Evolutionary conservation across 805 yeast species (phyloP).

Genomic region (Nakazawaea populi): DNA sequence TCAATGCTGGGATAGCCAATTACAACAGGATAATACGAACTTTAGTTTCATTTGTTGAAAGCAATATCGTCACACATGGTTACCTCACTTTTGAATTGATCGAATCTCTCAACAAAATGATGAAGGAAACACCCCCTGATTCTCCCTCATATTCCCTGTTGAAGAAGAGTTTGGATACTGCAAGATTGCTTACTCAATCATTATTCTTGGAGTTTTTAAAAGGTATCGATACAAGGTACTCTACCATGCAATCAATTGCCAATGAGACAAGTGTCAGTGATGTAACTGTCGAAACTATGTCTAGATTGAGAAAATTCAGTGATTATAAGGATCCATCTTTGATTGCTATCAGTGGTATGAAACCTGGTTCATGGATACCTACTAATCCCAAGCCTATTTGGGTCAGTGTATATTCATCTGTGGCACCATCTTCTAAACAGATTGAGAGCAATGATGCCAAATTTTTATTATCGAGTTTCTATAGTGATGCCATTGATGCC

Average conservation of each 20-base stretch:
- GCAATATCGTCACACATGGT: slow-evolving; percentile 40
- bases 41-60: slow-evolving; percentile 31
- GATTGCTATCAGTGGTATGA: slow-evolving; percentile 42
- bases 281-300: slow-evolving; percentile 65
- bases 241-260: slow-evolving; percentile 41
- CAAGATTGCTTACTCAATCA: slow-evolving; percentile 20
- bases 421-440: slow-evolving; percentile 30
- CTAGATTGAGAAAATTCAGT: slow-evolving; percentile 58
- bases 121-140: slow-evolving; percentile 3
- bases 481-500: slow-evolving; percentile 75
- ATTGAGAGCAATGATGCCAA: slow-evolving; percentile 34
- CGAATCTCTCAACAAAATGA: slow-evolving; percentile 24
- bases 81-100: slow-evolving; percentile 53
- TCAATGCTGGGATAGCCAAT: slow-evolving; percentile 29
- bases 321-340: slow-evolving; percentile 52
- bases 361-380: slow-evolving; percentile 67
- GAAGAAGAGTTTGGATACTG: slow-evolving; percentile 15
- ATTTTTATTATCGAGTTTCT: slow-evolving; percentile 56
- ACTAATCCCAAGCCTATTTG: slow-evolving; percentile 46
- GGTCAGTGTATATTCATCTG: slow-evolving; percentile 42
- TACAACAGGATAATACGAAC: slow-evolving; percentile 31
- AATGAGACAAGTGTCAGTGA: slow-evolving; percentile 61
- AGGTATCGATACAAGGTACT: slow-evolving; percentile 43
- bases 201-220: slow-evolving; percentile 54
- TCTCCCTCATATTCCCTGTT: background rate